These are phyloP conservation scores for Trichoderma sp. DNA, from an alignment of 2,329 filamentous ascomycete species.

Conservation along the genomic window DNA sequence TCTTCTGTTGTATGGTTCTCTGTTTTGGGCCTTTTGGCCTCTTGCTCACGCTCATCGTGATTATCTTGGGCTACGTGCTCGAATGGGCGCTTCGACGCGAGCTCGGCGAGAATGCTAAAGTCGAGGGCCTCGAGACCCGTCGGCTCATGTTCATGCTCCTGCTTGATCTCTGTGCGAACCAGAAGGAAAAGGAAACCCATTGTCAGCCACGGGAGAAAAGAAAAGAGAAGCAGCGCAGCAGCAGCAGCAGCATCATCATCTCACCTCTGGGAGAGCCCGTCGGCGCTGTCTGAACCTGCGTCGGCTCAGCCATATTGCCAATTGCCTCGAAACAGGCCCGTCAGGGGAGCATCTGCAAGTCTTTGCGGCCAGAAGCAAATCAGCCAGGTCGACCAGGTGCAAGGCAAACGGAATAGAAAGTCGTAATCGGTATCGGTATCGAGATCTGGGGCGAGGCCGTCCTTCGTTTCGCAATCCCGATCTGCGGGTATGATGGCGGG, in stretches of 20 bases:
- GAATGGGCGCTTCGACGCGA: constrained; percentile 39
- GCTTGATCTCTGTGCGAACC: constrained; percentile 35
- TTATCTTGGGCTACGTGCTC: constrained; percentile 29
- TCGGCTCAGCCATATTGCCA: constrained; percentile 42
- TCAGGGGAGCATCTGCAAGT: constrained; percentile 25
- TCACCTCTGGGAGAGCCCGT: constrained; percentile 37
- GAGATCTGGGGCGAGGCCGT: constrained; percentile 14
- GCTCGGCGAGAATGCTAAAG: constrained; percentile 35
- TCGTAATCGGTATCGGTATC: constrained; percentile 14
- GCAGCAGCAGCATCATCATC: neutral
- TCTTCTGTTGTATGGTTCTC: constrained; percentile 26
- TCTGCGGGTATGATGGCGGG: constrained; percentile 27
- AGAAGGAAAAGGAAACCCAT: neutral
- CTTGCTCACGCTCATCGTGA: constrained; percentile 28
- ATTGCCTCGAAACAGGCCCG: constrained; percentile 28
- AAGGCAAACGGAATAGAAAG: neutral
- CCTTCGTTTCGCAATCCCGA: constrained; percentile 3
- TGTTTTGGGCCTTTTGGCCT: constrained; percentile 36
- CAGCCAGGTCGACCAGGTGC: neutral
- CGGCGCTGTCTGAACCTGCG: constrained; percentile 36
- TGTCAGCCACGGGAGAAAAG: neutral
- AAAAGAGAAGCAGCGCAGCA: neutral
- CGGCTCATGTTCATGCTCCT: constrained; percentile 36
- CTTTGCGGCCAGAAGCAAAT: neutral
- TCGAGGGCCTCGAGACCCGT: constrained; percentile 34